Evolutionary conservation across 805 yeast genomes (phyloP), one percentile per base, ranked within the genome.

Genomic region (Priceomyces carsonii): DNA sequence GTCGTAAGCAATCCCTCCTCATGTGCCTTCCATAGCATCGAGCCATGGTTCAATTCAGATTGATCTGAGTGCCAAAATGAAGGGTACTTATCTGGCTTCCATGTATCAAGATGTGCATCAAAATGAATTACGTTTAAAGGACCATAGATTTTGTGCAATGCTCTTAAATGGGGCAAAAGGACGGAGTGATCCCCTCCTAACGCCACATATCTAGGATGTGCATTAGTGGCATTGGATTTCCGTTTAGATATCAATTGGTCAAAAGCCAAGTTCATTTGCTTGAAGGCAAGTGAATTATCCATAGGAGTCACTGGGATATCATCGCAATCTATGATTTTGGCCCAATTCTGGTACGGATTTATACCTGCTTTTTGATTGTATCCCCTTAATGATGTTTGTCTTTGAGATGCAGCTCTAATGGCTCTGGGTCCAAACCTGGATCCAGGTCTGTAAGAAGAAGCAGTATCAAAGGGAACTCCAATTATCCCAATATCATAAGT

Each of bases 111-210:
- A 61, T 85, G 95, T 9, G 93, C 91, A 53, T 86, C 95, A 47
- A 86, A 84, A 59, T 86, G 95, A 37, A 86, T 75, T 23, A 86
- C 79, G 15, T 86, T 78, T 32, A 86, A 59, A 13, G 78, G 78
- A 1, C 91, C 93, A 50, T 85, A 76, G 14, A 73, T 50, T 34
- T 75, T 63, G 40, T 75, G 55, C 37, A 83, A 66, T 0, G 86
- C 82, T 45, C 95, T 69, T 40, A 85, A 59, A 43, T 82, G 86
- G 2, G 91, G 89, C 34, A 85, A 66, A 26, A 83, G 69, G 20
- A 86, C 75, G 2, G 89, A 79, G 57, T 86, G 95, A 53, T 86
- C 95, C 27, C 95, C 95, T 8, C 95, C 95, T 18, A 86, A 65
- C 0, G 86, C 80, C 13, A 85, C 75, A 26, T 80, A 69, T 40